Evolutionary conservation across 1,139 yeast genomes (phyloP).

Genomic region (Pichia terricola): DNA sequence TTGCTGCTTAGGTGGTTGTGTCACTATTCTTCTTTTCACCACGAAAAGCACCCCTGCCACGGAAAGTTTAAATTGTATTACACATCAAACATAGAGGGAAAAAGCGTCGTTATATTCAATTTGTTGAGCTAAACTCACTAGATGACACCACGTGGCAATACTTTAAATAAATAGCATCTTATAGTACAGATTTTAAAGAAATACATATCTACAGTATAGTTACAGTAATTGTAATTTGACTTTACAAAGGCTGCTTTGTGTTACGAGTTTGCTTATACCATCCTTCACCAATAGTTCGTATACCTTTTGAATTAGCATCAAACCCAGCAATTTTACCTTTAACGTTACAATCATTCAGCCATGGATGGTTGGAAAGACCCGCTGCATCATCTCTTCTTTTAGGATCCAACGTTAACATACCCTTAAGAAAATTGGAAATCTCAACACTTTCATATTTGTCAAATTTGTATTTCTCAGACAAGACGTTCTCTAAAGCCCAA

Average conservation of each 20-base stretch:
- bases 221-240: background rate
- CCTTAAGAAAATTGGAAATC: constrained; percentile 54
- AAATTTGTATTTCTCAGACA: constrained; percentile 65
- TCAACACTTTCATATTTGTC: constrained; percentile 43
- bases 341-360: constrained; percentile 60
- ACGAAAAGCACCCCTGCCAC: too few species aligned
- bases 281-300: constrained; percentile 41
- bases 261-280: constrained; percentile 38
- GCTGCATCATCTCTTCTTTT: constrained; percentile 71
- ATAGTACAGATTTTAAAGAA: too few species aligned
- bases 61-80: too few species aligned
- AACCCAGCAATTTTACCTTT: constrained; percentile 57
- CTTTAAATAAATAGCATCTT: too few species aligned
- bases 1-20: too few species aligned
- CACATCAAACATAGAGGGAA: too few species aligned
- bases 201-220: too few species aligned
- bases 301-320: constrained; percentile 26
- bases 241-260: too few species aligned
- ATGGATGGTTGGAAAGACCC: constrained; percentile 67
- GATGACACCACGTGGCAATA: too few species aligned
- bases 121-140: too few species aligned
- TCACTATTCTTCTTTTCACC: too few species aligned
- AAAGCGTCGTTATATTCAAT: too few species aligned
- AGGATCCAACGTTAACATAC: constrained; percentile 68
- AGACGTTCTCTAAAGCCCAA: constrained; percentile 60